A percentile compares a stretch with the other conserved stretches of the same genome.
phyloP scores from a whole-genome alignment of 2,329 filamentous ascomycete genomes.

The Aspergillus sp. region DNA sequence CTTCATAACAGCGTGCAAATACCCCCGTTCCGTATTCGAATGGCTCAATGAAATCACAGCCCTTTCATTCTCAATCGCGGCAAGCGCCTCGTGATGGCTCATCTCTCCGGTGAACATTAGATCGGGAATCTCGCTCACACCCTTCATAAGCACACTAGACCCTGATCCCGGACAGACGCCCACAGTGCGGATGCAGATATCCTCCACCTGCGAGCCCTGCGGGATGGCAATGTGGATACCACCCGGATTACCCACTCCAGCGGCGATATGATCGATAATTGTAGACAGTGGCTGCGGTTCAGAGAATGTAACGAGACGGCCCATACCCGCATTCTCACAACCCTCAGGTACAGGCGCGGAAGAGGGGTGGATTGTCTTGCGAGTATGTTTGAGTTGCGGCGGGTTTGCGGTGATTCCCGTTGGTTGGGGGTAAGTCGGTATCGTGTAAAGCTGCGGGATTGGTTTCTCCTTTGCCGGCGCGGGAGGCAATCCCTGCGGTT shows the following conservation, averaged over 20 bases:
- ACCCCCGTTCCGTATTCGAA: constrained; percentile 85
- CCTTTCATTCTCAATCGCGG: constrained; percentile 74
- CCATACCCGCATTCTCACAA: constrained; percentile 52
- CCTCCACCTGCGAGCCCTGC: constrained; percentile 48
- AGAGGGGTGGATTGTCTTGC: constrained; percentile 49
- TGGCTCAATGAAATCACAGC: constrained; percentile 83
- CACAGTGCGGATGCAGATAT: constrained; percentile 59
- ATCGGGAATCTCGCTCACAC: constrained; percentile 52
- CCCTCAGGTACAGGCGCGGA: constrained; percentile 28
- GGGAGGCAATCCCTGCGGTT: constrained; percentile 1
- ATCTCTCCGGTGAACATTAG: constrained; percentile 87
- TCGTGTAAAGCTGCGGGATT: constrained; percentile 30
- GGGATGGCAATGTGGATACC: constrained; percentile 59
- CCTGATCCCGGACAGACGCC: constrained; percentile 90
- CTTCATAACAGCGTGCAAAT: constrained; percentile 65
- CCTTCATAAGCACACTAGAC: constrained; percentile 62
- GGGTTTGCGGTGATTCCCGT: constrained; percentile 23
- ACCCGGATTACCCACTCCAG: constrained; percentile 59
- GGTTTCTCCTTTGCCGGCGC: constrained; percentile 7
- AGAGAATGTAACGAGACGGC: constrained; percentile 52
- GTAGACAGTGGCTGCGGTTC: constrained; percentile 46
- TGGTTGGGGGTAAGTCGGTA: constrained; percentile 33
- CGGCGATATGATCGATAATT: constrained; percentile 57
- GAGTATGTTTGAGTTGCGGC: constrained; percentile 42
- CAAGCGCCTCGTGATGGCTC: constrained; percentile 84